A percentile compares a stretch with the other conserved stretches of the same genome.
Conservation (phyloP, 2,329 filamentous ascomycete genomes). For the Diaporthe caulivora region DNA sequence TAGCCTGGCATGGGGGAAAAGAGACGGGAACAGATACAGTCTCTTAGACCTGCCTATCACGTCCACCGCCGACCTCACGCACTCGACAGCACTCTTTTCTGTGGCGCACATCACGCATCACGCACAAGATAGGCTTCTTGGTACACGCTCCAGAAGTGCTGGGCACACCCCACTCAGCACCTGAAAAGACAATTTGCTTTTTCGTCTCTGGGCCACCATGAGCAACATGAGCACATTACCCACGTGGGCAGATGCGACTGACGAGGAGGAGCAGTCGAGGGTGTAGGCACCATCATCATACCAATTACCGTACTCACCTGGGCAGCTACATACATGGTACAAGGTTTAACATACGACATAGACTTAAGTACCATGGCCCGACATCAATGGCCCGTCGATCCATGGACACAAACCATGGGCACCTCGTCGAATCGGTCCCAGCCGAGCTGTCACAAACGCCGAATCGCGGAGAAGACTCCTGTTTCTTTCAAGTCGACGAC, state of each 20-base stretch:
- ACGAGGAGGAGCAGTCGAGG: background rate
- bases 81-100: background rate
- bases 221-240: background rate
- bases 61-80: background rate
- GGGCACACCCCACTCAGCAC: background rate
- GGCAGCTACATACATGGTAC: background rate
- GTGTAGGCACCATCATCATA: background rate
- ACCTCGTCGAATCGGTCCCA: conserved; percentile 20
- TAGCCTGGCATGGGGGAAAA: background rate
- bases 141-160: background rate
- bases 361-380: background rate
- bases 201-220: background rate
- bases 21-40: background rate
- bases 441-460: conserved; percentile 24
- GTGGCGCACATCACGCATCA: conserved; percentile 14
- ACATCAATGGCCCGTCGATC: background rate
- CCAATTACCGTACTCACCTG: too few relatives aligned
- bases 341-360: background rate
- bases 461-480: conserved; percentile 4
- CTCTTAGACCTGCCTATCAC: conserved; percentile 22
- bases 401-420: background rate
- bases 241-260: conserved; percentile 16
- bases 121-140: too few relatives aligned
- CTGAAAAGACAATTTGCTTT: conserved; percentile 9
- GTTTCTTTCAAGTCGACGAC: conserved; percentile 3